Base-by-base conservation (phyloP, 2,329 filamentous ascomycete genomes). In the Rutstroemia sp. region DNA sequence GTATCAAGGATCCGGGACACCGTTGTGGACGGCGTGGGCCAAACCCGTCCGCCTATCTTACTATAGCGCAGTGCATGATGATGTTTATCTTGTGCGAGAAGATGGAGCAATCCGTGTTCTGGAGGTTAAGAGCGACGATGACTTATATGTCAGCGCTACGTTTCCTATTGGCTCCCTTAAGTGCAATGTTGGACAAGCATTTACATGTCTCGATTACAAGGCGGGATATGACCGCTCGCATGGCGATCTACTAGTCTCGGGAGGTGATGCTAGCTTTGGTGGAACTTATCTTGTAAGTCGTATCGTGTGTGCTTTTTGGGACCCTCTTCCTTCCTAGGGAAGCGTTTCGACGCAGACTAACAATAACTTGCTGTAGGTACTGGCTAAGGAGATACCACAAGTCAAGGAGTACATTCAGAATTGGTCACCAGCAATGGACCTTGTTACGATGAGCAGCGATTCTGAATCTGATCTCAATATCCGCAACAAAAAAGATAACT, bases 11-110 rank as follows among this genome's bases (percentile, higher is more conserved):
- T 69, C 59, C 36, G 72, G 66, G 38, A 67, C 59, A 40, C 87
- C 87, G 0, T 71, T 89, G 3, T 96, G 91, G 88, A 87, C 87
- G 3, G 83, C 87, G 23, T 99, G 92, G 92, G 83, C 89, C 27
- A 82, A 89, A 58, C 88, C 91, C 2, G 79, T 83, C 58, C 84
- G 92, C 7, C 79, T 50, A 6, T 55, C 83, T 23, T 78, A 78
- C 58, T 87, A 86, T 62, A 80, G 80, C 52, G 74, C 79, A 54
- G 78, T 75, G 17, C 83, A 84, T 38, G 94, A 97, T 66, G 83
- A 86, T 58, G 83, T 97, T 49, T 96, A 94, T 67, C 75, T 99
- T 16, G 88, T 87, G 10, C 83, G 92, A 54, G 92, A 97, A 72
- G 92, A 97, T 67, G 94, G 94, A 3, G 75, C 85, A 49, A 78